Evolutionary conservation across 768 basidiomycete genomes (phyloP).

Genomic region (Suillus variegatus): DNA sequence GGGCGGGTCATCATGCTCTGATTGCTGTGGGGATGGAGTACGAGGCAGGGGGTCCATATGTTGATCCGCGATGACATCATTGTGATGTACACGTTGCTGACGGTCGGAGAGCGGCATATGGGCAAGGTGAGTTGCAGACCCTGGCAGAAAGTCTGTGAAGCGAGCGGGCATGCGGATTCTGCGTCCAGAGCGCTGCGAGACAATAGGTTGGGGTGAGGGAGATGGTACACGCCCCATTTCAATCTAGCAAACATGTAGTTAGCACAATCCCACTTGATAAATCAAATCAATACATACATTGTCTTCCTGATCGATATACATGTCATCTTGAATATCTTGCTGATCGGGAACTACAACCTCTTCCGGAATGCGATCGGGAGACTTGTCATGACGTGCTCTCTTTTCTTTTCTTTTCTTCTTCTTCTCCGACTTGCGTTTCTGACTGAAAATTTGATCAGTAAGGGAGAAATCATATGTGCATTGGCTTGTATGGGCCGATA

Average conservation of each 20-base stretch:
- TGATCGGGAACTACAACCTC: background rate
- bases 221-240: background rate
- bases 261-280: background rate
- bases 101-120: background rate
- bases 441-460: background rate
- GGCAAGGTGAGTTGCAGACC: background rate
- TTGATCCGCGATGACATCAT: background rate
- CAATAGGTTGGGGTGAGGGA: background rate
- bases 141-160: conserved; percentile 11
- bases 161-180: conserved; percentile 5
- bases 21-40: background rate
- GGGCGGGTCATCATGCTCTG: no score
- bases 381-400: background rate
- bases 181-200: conserved; percentile 9
- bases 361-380: background rate
- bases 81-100: background rate
- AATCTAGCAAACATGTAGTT: background rate
- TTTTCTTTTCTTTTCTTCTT: background rate
- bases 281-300: background rate
- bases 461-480: background rate
- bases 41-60: background rate
- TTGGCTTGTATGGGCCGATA: background rate
- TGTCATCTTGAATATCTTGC: background rate
- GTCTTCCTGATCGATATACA: background rate
- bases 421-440: background rate